Base-by-base conservation (phyloP, 495 filamentous ascomycete genomes). In the Parmelia sp. region DNA sequence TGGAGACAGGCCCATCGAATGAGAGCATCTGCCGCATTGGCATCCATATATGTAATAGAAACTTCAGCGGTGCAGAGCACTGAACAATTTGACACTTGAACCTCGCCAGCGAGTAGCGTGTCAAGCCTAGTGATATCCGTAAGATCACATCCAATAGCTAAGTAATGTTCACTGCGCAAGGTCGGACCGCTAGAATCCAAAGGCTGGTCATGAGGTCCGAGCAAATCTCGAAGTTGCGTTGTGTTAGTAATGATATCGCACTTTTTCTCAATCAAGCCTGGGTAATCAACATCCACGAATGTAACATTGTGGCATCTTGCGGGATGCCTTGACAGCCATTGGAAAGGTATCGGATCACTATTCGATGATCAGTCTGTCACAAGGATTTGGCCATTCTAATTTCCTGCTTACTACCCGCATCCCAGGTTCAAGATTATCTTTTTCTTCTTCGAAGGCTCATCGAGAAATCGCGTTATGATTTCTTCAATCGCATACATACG, bases 321-420 rank as follows among this genome's bases (percentile, higher is more conserved):
- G 8, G 80, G 76, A 65, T 89, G 85, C 67, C 84, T 79, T 10
- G 81, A 78, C 60, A 94, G 82, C 63, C 88, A 90, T 69, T 91
- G 89, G 77, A 92, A 96, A 0, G 91, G 89, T n/a, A 95, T 76
- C 45, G 92, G 90, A 79, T 97, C 92, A 75, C 92, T 96, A 45
- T 33, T 47, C 35, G 27, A 45, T 37, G 19, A 33, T 53, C 39
- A 49, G 55, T 27, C 23, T 25, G 29, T 42, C 23, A 47, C 27
- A 14, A 11, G 15, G 1, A 15, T 3, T 58, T n/a, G 45, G 15
- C 23, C 15, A 31, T 45, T 25, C 23, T 29, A 11, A 14, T 45
- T 31, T 62, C 56, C 49, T 75, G 84, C 88, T 83, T 74, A 92
- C 91, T 90, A 94, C 72, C 92, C 92, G 80, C 91, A 96, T 56